Conservation (phyloP, 306 rosid genomes). For the Benincasa hispida region DNA sequence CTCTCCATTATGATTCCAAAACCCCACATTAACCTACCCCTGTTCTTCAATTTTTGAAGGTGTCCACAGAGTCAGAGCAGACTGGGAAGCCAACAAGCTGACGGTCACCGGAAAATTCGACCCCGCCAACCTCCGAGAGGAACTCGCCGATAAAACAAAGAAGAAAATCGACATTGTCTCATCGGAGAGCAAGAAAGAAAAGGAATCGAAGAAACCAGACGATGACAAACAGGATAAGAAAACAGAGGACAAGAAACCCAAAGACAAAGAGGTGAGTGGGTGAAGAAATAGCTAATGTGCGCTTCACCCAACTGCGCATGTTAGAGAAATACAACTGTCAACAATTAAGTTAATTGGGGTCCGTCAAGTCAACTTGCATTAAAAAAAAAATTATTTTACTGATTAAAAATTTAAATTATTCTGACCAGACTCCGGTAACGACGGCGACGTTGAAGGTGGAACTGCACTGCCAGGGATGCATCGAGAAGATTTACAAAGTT, state of each 20-base stretch:
- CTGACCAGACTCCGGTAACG: slow-evolving; percentile 39
- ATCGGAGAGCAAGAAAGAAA: slow-evolving; percentile 34
- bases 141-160: slow-evolving; percentile 25
- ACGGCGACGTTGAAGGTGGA: slow-evolving; percentile 52
- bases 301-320: background rate
- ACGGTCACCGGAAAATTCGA: slow-evolving; percentile 43
- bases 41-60: slow-evolving; percentile 15
- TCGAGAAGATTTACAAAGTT: slow-evolving; percentile 24
- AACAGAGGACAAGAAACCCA: slow-evolving; percentile 21
- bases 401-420: background rate
- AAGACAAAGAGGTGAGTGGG: slow-evolving; percentile 41
- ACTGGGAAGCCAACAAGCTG: slow-evolving; percentile 34
- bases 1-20: background rate
- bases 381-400: background rate
- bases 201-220: slow-evolving; percentile 11
- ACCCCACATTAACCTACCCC: background rate
- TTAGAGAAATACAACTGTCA: background rate
- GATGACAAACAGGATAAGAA: slow-evolving; percentile 13
- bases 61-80: slow-evolving; percentile 25
- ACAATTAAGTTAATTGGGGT: background rate
- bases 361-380: background rate
- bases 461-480: slow-evolving; percentile 67
- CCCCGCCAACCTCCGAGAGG: slow-evolving; percentile 32
- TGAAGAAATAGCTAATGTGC: background rate
- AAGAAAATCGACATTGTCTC: slow-evolving; percentile 50